Conservation (phyloP, 345 rosid genomes). For the Eucalyptus marginata region DNA sequence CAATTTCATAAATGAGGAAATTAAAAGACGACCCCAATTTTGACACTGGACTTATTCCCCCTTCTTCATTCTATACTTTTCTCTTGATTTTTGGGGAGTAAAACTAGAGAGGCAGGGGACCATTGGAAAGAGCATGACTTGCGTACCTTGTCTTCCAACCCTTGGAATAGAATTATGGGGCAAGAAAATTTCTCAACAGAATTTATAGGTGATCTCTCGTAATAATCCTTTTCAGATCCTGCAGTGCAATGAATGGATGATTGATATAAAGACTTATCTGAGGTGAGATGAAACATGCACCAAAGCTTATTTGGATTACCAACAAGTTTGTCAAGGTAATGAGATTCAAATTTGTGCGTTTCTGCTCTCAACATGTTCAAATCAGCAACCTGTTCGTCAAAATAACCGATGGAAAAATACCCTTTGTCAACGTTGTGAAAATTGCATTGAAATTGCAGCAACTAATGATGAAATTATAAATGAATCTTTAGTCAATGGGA, state of each 20-base stretch:
- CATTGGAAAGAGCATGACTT: not conserved
- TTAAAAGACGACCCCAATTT: not conserved
- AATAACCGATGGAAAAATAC: not conserved
- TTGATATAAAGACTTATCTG: not conserved
- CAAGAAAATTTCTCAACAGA: slow-evolving; percentile 80
- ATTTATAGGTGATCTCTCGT: slow-evolving; percentile 84
- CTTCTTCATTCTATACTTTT: not conserved
- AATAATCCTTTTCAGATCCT: slow-evolving; percentile 67
- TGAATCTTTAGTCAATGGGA: not conserved
- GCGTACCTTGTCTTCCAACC: slow-evolving; percentile 86
- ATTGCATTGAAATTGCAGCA: not conserved
- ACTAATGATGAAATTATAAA: not conserved
- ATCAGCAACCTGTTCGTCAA: slow-evolving; percentile 58
- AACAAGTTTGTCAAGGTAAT: slow-evolving; percentile 76
- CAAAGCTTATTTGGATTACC: slow-evolving; percentile 26
- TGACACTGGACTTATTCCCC: not conserved
- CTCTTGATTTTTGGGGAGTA: not conserved
- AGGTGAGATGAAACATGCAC: not conserved
- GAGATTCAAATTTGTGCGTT: slow-evolving; percentile 88
- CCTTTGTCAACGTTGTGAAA: not conserved
- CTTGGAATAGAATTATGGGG: slow-evolving; percentile 90
- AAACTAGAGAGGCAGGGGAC: not conserved
- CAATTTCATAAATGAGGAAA: not conserved
- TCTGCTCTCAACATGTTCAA: slow-evolving; percentile 72
- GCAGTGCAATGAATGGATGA: not conserved